A percentile compares a stretch with the other conserved stretches of the same genome.
These are phyloP conservation scores for Vitis rupestris DNA, from an alignment of 164 flowering plant species.

Conservation along the genomic window DNA sequence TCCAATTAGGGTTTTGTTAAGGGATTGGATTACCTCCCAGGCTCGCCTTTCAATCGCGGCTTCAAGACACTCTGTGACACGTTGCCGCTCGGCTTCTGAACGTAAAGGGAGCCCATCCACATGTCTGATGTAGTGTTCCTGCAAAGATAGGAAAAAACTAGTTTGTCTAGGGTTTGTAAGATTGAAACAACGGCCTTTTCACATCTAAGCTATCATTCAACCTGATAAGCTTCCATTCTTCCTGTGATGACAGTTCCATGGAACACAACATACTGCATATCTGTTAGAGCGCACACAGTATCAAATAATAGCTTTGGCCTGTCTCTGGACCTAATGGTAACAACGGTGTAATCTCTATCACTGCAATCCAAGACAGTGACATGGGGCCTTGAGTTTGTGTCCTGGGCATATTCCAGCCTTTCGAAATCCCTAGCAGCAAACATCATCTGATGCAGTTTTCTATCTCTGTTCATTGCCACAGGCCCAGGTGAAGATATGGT, in stretches of 20 bases:
- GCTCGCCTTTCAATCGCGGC: constrained; percentile 52
- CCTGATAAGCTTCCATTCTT: constrained; percentile 50
- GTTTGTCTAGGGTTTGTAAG: no score
- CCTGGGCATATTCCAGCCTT: constrained; percentile 8
- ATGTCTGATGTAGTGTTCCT: constrained; percentile 62
- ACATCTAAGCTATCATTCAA: not conserved
- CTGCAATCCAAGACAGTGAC: constrained; percentile 34
- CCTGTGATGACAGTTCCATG: constrained; percentile 44
- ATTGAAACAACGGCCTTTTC: no score
- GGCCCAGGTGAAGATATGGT: constrained; percentile 19
- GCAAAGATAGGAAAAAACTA: not conserved
- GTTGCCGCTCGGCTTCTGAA: constrained; percentile 53
- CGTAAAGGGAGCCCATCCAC: constrained; percentile 49
- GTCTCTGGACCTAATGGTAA: constrained; percentile 37
- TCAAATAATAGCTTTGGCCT: constrained; percentile 55
- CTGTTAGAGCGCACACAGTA: constrained; percentile 46
- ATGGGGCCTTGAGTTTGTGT: constrained; percentile 20
- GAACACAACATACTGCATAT: constrained; percentile 56
- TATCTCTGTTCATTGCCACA: constrained; percentile 25
- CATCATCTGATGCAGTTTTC: constrained; percentile 63
- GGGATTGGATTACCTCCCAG: constrained; percentile 30
- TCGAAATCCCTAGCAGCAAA: constrained; percentile 50
- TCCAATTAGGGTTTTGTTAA: no score
- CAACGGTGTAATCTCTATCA: constrained; percentile 41
- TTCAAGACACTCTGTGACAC: constrained; percentile 47